Evolutionary conservation across 495 filamentous ascomycete genomes (phyloP), one percentile per base, ranked within the genome.

Genomic region (Penicillium antarcticum): DNA sequence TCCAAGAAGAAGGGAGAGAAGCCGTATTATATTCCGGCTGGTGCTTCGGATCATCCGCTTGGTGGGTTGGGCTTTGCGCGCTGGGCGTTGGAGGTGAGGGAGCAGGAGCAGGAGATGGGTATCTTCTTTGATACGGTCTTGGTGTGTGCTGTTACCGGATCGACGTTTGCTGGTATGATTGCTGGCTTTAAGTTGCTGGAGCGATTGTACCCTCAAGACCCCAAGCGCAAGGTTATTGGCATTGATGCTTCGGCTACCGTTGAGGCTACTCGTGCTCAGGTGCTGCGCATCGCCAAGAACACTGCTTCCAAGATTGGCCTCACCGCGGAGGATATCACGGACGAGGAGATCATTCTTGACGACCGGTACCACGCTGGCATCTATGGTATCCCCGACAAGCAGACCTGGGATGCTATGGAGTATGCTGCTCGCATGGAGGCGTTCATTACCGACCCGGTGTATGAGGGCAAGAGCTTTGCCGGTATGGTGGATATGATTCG

Each of bases 391-490:
- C 79, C 81, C 1, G 80, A 82, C 57, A 54, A 69, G 57, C 60
- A 62, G 66, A 87, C 83, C 4, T 73, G 76, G 48, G 80, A 80
- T 44, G 83, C 83, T 4, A 84, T 86, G 42, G 74, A 74, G 59
- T 83, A 83, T 60, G 80, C 76, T 2, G 83, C 83, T 5, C 26
- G 53, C 53, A 85, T 78, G 29, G 83, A 86, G 68, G 83, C 75
- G 0, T 83, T 86, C 48, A 83, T 87, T 42, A 85, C 82, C 8
- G 83, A 87, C 59, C 83, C 83, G 0, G 84, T 87, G 2, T 86
- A 87, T 55, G 80, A 84, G 61, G 83, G 84, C 0, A 87, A 86
- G 73, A 84, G 78, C 49, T 62, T 87, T 53, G 81, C 83, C 2
- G 83, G 83, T 0, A 78, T 87, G 79, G 72, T 85, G 61, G 80